Evolutionary conservation across 331 rosid species (phyloP).

Genomic region (Stylosanthes scabra): DNA sequence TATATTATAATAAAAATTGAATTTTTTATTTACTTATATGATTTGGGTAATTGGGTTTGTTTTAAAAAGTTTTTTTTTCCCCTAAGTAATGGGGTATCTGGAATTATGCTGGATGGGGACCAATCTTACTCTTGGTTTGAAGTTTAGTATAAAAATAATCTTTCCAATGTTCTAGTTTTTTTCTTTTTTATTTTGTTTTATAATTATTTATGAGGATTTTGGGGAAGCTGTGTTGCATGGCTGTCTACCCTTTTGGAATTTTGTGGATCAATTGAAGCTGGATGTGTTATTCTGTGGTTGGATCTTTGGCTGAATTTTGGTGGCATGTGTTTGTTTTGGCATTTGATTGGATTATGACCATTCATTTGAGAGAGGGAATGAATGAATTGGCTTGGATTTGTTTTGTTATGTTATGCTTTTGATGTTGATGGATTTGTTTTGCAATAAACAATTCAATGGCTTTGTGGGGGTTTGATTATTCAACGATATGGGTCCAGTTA

Average conservation of each 20-base stretch:
- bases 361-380: background rate
- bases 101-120: background rate
- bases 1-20: no score
- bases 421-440: slow-evolving; percentile 40
- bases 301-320: background rate
- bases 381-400: slow-evolving; percentile 28
- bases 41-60: no score
- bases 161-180: background rate
- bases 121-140: background rate
- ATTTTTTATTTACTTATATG: no score
- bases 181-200: no score
- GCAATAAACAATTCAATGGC: slow-evolving; percentile 27
- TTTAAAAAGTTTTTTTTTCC: background rate
- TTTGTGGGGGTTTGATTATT: slow-evolving; percentile 19
- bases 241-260: background rate
- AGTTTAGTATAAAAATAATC: background rate
- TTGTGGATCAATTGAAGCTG: background rate
- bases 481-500: slow-evolving; percentile 20
- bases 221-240: background rate
- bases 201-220: background rate
- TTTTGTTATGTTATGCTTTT: background rate
- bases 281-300: background rate
- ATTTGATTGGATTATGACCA: slow-evolving; percentile 5
- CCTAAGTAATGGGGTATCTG: background rate
- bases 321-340: background rate